A percentile compares a stretch with the other conserved stretches of the same genome.
These are phyloP conservation scores for Aspergillus bertholletiae DNA, from an alignment of 495 filamentous ascomycete genomes.

Conservation along the genomic window DNA sequence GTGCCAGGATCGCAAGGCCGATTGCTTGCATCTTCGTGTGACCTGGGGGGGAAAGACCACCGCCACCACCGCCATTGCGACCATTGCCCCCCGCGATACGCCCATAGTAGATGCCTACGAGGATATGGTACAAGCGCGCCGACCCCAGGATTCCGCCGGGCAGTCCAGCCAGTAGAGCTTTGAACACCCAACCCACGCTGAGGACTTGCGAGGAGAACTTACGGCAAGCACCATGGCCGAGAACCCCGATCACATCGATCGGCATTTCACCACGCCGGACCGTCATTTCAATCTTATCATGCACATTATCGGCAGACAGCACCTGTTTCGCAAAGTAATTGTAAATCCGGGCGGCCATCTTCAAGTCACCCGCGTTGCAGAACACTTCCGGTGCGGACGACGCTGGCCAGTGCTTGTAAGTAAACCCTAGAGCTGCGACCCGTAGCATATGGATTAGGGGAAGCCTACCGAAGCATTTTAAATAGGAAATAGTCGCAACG, in stretches of 20 bases:
- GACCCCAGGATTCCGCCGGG: conserved; percentile 75
- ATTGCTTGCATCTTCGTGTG: conserved; percentile 28
- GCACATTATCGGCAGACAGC: conserved; percentile 29
- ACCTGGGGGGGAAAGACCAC: conserved; percentile 10
- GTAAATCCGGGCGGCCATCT: conserved; percentile 31
- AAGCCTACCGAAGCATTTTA: conserved; percentile 62
- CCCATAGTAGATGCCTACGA: conserved; percentile 60
- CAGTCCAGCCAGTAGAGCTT: conserved; percentile 63
- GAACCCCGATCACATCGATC: conserved; percentile 18
- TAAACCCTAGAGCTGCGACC: neutral
- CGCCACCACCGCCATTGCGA: conserved; percentile 9
- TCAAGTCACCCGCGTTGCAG: conserved; percentile 27
- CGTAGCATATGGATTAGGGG: neutral
- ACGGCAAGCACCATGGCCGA: conserved; percentile 4
- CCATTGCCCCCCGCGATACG: conserved; percentile 43
- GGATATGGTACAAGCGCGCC: conserved; percentile 57
- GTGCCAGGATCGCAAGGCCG: conserved; percentile 35
- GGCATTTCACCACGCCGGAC: conserved; percentile 25
- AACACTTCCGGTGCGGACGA: conserved; percentile 29
- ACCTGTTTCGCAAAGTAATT: conserved; percentile 38
- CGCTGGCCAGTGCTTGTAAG: conserved; percentile 21
- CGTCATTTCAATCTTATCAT: conserved; percentile 29
- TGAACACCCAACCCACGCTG: conserved; percentile 71
- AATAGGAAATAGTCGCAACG: conserved; percentile 63
- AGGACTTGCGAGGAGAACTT: conserved; percentile 47